Evolutionary conservation across 441 rosid genomes (phyloP).

Genomic region (Gossypium lobatum): DNA sequence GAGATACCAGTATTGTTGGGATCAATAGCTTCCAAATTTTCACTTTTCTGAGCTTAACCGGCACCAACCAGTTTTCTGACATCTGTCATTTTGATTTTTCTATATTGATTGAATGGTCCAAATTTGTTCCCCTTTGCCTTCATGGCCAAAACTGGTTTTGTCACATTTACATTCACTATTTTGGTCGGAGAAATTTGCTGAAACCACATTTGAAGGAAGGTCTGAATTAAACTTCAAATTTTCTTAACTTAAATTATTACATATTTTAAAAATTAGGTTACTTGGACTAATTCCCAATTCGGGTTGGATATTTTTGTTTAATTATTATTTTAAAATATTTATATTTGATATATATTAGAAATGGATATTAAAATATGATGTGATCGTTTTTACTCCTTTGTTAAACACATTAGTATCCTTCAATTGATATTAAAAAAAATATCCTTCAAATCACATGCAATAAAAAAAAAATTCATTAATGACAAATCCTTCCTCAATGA

Average conservation of each 20-base stretch:
- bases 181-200: neutral
- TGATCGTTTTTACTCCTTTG: neutral
- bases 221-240: no score
- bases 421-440: no score
- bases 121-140: neutral
- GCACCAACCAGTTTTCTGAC: constrained; percentile 12
- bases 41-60: constrained; percentile 23
- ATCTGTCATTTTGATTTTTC: constrained; percentile 21
- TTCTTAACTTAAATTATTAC: no score
- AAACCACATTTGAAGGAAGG: neutral
- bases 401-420: no score
- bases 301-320: no score
- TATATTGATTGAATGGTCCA: neutral
- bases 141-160: no score
- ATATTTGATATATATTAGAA: no score
- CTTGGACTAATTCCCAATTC: no score
- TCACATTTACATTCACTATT: neutral
- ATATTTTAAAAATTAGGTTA: no score
- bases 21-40: constrained; percentile 18
- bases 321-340: no score
- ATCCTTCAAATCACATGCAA: no score
- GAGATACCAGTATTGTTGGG: constrained; percentile 19
- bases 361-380: no score
- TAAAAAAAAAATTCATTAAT: neutral
- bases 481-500: neutral